Percentiles rank a stretch among this genome's conserved stretches.
phyloP scores from a whole-genome alignment of 371 early-diverging fungal species.

The Rhizopus arrhizus region DNA sequence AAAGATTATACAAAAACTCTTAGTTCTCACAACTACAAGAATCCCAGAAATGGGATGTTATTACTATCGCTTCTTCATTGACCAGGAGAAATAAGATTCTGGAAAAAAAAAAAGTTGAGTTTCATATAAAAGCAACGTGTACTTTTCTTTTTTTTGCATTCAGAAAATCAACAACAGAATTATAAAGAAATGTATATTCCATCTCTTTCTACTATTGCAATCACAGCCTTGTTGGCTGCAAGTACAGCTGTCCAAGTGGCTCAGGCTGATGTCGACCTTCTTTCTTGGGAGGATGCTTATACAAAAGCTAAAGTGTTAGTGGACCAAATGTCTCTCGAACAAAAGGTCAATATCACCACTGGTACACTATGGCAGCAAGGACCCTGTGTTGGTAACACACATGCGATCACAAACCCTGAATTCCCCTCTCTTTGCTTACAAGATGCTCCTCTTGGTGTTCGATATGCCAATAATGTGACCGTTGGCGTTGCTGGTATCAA shows the following conservation, averaged over 20 bases:
- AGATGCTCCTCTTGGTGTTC: conserved; percentile 57
- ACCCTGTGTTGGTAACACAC: conserved; percentile 54
- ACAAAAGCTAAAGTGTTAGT: conserved; percentile 35
- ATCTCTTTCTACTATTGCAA: conserved; percentile 20
- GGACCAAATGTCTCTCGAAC: conserved; percentile 32
- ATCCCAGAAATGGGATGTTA: too few species aligned
- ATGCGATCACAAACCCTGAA: conserved; percentile 31
- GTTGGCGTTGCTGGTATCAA: conserved; percentile 56
- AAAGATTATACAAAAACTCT: too few species aligned
- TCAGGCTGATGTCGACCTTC: conserved; percentile 9
- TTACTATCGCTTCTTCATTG: too few species aligned
- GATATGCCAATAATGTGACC: conserved; percentile 37
- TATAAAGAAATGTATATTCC: conserved; percentile 12
- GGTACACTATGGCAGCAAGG: conserved; percentile 47
- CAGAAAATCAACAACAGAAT: too few species aligned
- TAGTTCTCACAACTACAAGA: too few species aligned
- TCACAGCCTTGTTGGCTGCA: conserved; percentile 5
- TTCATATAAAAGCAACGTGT: too few species aligned
- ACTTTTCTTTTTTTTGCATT: too few species aligned
- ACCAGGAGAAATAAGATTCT: too few species aligned
- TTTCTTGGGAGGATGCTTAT: conserved; percentile 45
- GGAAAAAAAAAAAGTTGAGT: too few species aligned
- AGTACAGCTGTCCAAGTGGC: not conserved
- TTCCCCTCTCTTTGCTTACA: conserved; percentile 63
- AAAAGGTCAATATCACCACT: conserved; percentile 49